Base-by-base conservation (phyloP, 2,329 filamentous ascomycete genomes). In the Ascochyta fabae region DNA sequence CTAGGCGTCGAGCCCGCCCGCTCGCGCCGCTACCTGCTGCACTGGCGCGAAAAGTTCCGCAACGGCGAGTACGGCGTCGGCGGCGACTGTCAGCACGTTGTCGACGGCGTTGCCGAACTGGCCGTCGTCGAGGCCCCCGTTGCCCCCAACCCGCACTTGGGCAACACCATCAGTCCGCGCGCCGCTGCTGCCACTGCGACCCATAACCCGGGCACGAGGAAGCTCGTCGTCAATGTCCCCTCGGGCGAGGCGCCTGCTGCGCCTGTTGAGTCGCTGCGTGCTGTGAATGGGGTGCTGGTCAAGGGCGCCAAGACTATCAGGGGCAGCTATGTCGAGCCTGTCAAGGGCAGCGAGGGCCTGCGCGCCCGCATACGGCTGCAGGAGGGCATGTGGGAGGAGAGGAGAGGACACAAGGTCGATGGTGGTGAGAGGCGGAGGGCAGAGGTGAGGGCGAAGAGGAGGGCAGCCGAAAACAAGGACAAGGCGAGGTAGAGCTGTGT, bases 311-410 rank as follows among this genome's bases (percentile, higher is more conserved):
- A 83, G 66, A 86, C 83, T 27, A 92, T 98, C 63, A 83, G 82
- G 22, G 94, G 94, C 0, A 90, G 90, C 2, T 89, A 87, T 67
- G 84, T 92, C 6, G 80, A 88, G 71, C 86, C 87, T 4, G 72
- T 93, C 26, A 88, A 89, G 75, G 85, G 84, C 1, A 78, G 79
- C 31, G 75, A 79, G 55, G 83, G 85, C 1, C 78, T 80, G 36
- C 87, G 86, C 8, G 90, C 88, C 10, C 81, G 83, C 47, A 82
- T 98, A 64, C 81, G 83, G 60, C 83, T 91, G 22, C 86, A 88
- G 53, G 93, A 97, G 75, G 92, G 94, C 9, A 89, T 98, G 81
- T 98, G 94, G 95, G 94, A 98, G 80, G 83, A 92, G 69, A 88
- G 84, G 73, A 84, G 88, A 68, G 94, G 95, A 26, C 86, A 87